Conservation (phyloP, 2,329 filamentous ascomycete species). For the Cladosporium cucumerinum region DNA sequence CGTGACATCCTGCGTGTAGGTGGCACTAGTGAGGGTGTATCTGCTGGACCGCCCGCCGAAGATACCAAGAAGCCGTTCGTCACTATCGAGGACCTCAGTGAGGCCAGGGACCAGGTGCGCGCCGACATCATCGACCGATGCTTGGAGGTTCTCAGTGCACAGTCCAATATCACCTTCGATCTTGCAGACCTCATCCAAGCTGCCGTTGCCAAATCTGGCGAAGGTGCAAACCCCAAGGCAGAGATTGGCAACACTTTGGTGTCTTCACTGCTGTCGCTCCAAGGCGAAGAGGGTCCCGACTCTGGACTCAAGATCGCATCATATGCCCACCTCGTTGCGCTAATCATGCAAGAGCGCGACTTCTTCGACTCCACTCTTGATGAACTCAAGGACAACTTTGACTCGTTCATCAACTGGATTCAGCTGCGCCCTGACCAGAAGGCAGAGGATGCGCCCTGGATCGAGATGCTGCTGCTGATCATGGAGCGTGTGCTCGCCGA, state of each 20-base stretch:
- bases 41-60: constrained; percentile 16
- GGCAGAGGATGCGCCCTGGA: constrained; percentile 81
- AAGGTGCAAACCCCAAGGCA: constrained; percentile 57
- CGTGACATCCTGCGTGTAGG: neutral
- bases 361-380: constrained; percentile 78
- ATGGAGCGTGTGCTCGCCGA: constrained; percentile 87
- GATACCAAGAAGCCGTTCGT: constrained; percentile 42
- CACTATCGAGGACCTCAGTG: constrained; percentile 76
- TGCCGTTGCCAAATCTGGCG: constrained; percentile 61
- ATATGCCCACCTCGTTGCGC: constrained; percentile 84
- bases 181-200: constrained; percentile 80
- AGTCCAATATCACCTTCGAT: constrained; percentile 86
- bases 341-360: constrained; percentile 75
- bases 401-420: constrained; percentile 74
- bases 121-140: constrained; percentile 82
- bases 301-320: constrained; percentile 74
- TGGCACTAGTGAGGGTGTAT: neutral
- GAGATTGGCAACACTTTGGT: constrained; percentile 81
- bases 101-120: constrained; percentile 68
- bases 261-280: constrained; percentile 71
- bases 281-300: constrained; percentile 52
- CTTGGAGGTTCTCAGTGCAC: constrained; percentile 82
- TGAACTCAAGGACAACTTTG: constrained; percentile 72
- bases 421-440: constrained; percentile 64
- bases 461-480: constrained; percentile 84